A percentile compares a stretch with the other conserved stretches of the same genome.
Evolutionary conservation across 164 flowering plant species (phyloP).

Genomic region (Euptelea pleiosperma): DNA sequence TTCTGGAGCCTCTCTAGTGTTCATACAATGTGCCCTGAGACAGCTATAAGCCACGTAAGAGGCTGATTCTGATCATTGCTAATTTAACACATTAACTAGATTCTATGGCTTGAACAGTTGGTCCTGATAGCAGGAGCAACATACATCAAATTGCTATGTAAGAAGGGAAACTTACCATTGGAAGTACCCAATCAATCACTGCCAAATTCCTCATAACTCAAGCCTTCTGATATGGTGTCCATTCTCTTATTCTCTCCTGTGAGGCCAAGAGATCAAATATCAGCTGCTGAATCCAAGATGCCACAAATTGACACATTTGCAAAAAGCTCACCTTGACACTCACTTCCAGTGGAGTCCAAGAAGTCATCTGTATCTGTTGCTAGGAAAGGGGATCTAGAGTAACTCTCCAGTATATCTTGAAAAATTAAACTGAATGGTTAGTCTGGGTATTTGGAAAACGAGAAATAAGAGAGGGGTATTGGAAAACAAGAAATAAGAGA

Average conservation of each 20-base stretch:
- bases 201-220: constrained; percentile 36
- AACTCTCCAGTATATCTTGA: constrained; percentile 72
- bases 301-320: neutral
- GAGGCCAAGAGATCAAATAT: constrained; percentile 11
- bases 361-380: constrained; percentile 49
- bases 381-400: constrained; percentile 64
- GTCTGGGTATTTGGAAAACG: constrained; percentile 3
- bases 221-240: constrained; percentile 37
- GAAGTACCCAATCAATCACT: constrained; percentile 24
- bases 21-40: neutral
- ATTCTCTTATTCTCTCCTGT: constrained; percentile 47
- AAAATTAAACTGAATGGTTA: constrained; percentile 9
- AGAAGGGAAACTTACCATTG: neutral
- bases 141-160: too few species aligned
- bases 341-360: constrained; percentile 51
- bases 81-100: too few species aligned
- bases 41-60: neutral
- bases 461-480: too few species aligned
- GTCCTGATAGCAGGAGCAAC: neutral
- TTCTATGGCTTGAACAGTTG: neutral
- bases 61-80: too few species aligned
- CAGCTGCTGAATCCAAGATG: constrained; percentile 8
- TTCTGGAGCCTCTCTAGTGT: neutral
- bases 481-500: neutral
- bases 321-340: constrained; percentile 49